Conservation (phyloP, 345 rosid genomes). For the Dovyalis caffra region DNA sequence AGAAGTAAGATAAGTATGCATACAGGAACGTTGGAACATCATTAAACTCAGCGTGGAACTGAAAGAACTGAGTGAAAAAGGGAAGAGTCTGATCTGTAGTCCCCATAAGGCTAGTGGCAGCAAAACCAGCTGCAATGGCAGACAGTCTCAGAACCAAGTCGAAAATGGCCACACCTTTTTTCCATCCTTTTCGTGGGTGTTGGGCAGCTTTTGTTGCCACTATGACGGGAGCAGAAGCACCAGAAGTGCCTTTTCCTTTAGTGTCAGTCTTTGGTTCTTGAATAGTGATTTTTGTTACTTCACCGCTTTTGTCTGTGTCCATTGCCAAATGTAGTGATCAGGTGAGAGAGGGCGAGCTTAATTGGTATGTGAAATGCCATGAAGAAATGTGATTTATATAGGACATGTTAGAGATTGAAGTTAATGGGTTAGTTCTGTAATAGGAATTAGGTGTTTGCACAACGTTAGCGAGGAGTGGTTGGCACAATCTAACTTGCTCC, state of each 20-base stretch:
- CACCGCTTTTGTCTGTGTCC: constrained; percentile 28
- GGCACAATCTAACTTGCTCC: constrained; percentile 30
- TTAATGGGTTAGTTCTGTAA: constrained; percentile 19
- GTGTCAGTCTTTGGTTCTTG: constrained; percentile 16
- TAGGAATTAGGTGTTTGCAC: not conserved
- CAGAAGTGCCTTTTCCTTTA: constrained; percentile 28
- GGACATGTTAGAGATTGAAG: not conserved
- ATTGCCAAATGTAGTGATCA: not conserved
- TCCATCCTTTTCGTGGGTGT: constrained; percentile 26
- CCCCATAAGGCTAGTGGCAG: constrained; percentile 44
- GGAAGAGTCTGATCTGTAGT: constrained; percentile 48
- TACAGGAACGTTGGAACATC: constrained; percentile 47
- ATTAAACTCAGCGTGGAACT: constrained; percentile 51
- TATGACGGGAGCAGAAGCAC: constrained; percentile 5
- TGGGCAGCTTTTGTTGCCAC: constrained; percentile 7
- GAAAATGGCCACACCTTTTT: constrained; percentile 40
- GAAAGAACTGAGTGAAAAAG: constrained; percentile 66
- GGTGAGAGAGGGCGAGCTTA: not conserved
- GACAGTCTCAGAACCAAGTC: constrained; percentile 46
- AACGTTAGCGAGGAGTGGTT: constrained; percentile 30
- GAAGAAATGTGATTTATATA: not conserved
- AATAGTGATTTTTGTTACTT: constrained; percentile 10
- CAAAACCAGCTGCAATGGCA: constrained; percentile 39
- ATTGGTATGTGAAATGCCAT: not conserved
- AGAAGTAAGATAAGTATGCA: not conserved